These are phyloP conservation scores for Lentinus tigrinus DNA, from an alignment of 768 basidiomycete species.

Conservation along the genomic window DNA sequence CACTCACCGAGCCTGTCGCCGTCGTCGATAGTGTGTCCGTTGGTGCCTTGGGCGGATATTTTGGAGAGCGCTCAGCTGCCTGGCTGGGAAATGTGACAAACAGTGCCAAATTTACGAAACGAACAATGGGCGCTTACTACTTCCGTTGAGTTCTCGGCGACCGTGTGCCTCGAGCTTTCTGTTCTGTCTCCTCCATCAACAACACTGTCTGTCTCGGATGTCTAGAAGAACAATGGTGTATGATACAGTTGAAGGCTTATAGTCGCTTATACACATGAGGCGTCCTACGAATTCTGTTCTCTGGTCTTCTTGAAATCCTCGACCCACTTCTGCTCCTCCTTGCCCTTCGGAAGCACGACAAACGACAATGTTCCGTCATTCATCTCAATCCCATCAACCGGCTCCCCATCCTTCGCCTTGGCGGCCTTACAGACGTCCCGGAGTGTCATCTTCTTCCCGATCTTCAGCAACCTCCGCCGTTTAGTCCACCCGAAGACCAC, in stretches of 20 bases:
- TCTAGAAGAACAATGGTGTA: too few relatives aligned
- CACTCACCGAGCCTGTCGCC: conserved; percentile 72
- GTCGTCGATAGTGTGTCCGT: conserved; percentile 39
- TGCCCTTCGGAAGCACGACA: conserved; percentile 74
- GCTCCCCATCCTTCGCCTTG: conserved; percentile 56
- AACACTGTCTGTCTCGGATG: too few relatives aligned
- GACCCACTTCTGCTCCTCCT: conserved; percentile 80
- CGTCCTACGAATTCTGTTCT: neutral
- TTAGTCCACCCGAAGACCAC: conserved; percentile 83
- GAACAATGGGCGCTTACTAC: neutral
- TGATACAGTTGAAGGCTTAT: too few relatives aligned
- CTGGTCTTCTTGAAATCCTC: conserved; percentile 69
- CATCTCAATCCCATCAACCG: conserved; percentile 78
- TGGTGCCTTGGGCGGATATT: conserved; percentile 16
- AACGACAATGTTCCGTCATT: conserved; percentile 82
- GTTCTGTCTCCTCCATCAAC: neutral
- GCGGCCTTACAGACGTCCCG: conserved; percentile 70
- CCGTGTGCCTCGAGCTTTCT: neutral
- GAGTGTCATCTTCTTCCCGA: conserved; percentile 88
- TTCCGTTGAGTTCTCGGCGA: neutral
- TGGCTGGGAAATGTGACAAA: conserved; percentile 11
- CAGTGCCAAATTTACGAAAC: neutral
- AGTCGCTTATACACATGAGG: too few relatives aligned
- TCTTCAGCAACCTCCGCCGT: conserved; percentile 76
- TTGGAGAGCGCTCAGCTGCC: conserved; percentile 11